phyloP scores from a whole-genome alignment of 2,329 filamentous ascomycete species.

The Trichoderma guizhouense region DNA sequence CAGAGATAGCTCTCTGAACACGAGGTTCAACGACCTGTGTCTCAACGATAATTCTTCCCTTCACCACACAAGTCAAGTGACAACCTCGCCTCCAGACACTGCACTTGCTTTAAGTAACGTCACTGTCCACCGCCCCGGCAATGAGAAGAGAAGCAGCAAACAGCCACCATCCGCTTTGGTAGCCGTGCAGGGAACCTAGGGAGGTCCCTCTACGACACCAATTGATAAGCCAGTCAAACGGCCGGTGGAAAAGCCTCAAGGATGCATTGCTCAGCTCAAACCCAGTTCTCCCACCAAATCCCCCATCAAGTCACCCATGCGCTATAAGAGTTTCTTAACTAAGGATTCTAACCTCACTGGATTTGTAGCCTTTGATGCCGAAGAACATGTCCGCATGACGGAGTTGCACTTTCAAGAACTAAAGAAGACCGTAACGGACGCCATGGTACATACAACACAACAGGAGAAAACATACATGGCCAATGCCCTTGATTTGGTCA shows the following conservation, averaged over 20 bases:
- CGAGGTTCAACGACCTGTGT: constrained; percentile 38
- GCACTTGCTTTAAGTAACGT: constrained; percentile 25
- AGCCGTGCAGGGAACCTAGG: constrained; percentile 31
- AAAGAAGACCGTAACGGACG: constrained; percentile 39
- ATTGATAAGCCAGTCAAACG: constrained; percentile 29
- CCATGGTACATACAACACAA: constrained; percentile 67
- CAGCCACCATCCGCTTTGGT: not conserved
- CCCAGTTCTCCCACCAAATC: constrained; percentile 29
- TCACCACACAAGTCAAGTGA: constrained; percentile 46
- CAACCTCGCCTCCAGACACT: constrained; percentile 26
- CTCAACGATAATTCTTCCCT: constrained; percentile 34
- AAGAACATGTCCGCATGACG: constrained; percentile 71
- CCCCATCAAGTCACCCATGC: constrained; percentile 42
- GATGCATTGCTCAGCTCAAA: constrained; percentile 34
- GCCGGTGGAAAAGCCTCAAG: constrained; percentile 33
- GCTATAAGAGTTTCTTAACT: constrained; percentile 57
- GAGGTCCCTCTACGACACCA: constrained; percentile 34
- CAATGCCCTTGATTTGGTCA: constrained; percentile 70
- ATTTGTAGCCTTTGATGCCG: constrained; percentile 73
- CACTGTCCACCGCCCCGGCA: constrained; percentile 28
- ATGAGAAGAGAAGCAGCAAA: constrained; percentile 23
- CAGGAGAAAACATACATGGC: constrained; percentile 67
- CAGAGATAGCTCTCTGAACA: constrained; percentile 46
- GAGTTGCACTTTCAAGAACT: constrained; percentile 70
- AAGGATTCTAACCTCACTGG: constrained; percentile 68